Evolutionary conservation across 1,284 basidiomycete genomes (phyloP), one percentile per base, ranked within the genome.

Genomic region (Ceratobasidium sp.): DNA sequence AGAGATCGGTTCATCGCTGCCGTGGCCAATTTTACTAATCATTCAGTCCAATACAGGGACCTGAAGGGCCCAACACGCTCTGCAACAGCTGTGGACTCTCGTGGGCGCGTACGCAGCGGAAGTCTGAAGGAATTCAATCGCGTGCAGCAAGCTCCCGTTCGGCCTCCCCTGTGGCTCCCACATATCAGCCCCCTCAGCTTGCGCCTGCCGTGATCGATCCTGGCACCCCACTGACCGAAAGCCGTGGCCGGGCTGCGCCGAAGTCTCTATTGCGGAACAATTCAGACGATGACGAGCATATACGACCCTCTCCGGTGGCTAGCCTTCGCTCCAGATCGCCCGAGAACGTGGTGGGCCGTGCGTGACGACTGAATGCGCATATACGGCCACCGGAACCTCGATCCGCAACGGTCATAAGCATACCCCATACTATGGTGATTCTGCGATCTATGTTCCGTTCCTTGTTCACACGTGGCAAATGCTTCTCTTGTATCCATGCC

Each of bases 101-200:
- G 34, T 67, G 64, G 64, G 64, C 64, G 52, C 64, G 64, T 27
- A 54, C 62, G 10, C 64, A 67, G 40, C 64, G 64, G 25, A 67
- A 67, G 40, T 45, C 62, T 12, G 64, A 67, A 38, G 64, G 64
- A 12, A 13, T 27, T 1, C 45, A 62, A 32, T 62, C 58, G 58
- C 32, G 60, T 6, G 45, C 64, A 13, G 40, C 50, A 7, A 55
- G 52, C 52, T 54, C 64, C 1, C 52, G 64, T 8, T 67, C 64
- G 12, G 27, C 27, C 13, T 67, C 64, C 22, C 64, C 64, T 1
- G 40, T 49, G n/a, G 12, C 40, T n/a, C 58, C 64, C 13, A 54
- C 64, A n/a, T 54, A 54, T 31, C 64, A 67, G 22, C 62, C 49
- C 17, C 52, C 50, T 52, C n/a, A n/a, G n/a, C n/a, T n/a, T n/a